Percentiles rank a stretch among this genome's conserved stretches.
phyloP scores from a whole-genome alignment of 306 rosid species.

The Cicer yamashitae region DNA sequence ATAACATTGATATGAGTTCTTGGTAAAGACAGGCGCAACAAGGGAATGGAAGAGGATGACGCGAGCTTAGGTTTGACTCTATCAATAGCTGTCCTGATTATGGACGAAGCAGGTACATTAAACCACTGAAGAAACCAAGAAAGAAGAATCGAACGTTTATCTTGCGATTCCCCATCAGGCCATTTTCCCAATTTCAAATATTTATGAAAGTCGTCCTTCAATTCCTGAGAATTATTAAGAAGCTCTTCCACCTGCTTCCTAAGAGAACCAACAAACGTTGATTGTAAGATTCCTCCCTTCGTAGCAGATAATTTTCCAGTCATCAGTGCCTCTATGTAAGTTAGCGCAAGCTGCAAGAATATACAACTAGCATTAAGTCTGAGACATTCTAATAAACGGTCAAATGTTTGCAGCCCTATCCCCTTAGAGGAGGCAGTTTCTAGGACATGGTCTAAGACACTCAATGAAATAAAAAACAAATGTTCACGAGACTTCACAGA shows the following conservation, averaged over 20 bases:
- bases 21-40: slow-evolving; percentile 76
- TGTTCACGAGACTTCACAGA: background rate
- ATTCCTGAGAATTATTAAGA: slow-evolving; percentile 60
- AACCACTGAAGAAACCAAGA: slow-evolving; percentile 95
- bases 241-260: slow-evolving; percentile 80
- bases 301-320: slow-evolving; percentile 64
- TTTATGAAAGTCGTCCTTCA: slow-evolving; percentile 68
- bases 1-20: slow-evolving; percentile 65
- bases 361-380: slow-evolving; percentile 35
- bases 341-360: slow-evolving; percentile 79
- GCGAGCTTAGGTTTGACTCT: slow-evolving; percentile 65
- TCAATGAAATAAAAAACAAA: background rate
- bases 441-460: background rate
- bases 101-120: slow-evolving; percentile 73
- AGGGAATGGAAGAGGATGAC: slow-evolving; percentile 70
- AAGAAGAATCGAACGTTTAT: slow-evolving; percentile 65
- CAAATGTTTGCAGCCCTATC: background rate
- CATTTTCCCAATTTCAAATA: slow-evolving; percentile 77
- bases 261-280: slow-evolving; percentile 74
- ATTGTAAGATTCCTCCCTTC: slow-evolving; percentile 80
- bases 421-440: background rate
- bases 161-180: slow-evolving; percentile 68
- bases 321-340: slow-evolving; percentile 79
- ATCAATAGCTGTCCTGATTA: slow-evolving; percentile 55
- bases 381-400: slow-evolving; percentile 1